A percentile compares a stretch with the other conserved stretches of the same genome.
These are phyloP conservation scores for Aspergillus fumigatiaffinis DNA, from an alignment of 2,329 filamentous ascomycete species.

Conservation along the genomic window DNA sequence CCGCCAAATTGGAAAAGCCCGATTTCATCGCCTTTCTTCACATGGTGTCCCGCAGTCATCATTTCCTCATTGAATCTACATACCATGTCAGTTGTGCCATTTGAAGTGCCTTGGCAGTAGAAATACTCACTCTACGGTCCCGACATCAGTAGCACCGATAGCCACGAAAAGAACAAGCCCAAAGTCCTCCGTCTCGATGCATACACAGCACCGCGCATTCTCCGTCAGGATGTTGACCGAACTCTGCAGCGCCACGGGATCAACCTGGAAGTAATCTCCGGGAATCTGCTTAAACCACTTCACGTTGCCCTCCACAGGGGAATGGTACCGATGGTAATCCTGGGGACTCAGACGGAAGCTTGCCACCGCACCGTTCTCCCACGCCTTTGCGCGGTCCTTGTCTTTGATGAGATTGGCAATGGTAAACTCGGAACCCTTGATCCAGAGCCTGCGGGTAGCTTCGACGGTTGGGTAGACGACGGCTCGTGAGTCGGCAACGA, in stretches of 20 bases:
- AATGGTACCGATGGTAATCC: slow-evolving; percentile 47
- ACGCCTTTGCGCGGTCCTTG: slow-evolving; percentile 28
- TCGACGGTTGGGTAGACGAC: slow-evolving; percentile 35
- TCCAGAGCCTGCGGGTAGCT: slow-evolving; percentile 36
- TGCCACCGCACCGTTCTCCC: slow-evolving; percentile 35
- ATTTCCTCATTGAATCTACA: slow-evolving; percentile 34
- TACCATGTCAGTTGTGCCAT: not conserved
- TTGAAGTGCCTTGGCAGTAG: not conserved
- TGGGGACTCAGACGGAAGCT: slow-evolving; percentile 43
- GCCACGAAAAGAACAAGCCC: slow-evolving; percentile 42
- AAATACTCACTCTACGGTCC: slow-evolving; percentile 35
- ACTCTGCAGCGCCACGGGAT: slow-evolving; percentile 33
- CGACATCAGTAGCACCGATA: slow-evolving; percentile 40
- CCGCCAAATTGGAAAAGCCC: slow-evolving; percentile 42
- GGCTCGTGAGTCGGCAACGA: slow-evolving; percentile 36
- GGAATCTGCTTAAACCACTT: slow-evolving; percentile 37
- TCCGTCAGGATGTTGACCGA: slow-evolving; percentile 36
- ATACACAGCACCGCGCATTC: slow-evolving; percentile 37
- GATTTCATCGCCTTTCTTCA: slow-evolving; percentile 41
- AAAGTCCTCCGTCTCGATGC: slow-evolving; percentile 38
- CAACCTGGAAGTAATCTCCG: slow-evolving; percentile 44
- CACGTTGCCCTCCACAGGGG: slow-evolving; percentile 39
- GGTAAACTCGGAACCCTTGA: slow-evolving; percentile 44
- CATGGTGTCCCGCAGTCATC: slow-evolving; percentile 23
- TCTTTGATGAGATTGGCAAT: slow-evolving; percentile 39